Percentiles rank a stretch among this genome's conserved stretches.
Conservation (phyloP, 768 basidiomycete genomes). For the Mycena kentingensis region DNA sequence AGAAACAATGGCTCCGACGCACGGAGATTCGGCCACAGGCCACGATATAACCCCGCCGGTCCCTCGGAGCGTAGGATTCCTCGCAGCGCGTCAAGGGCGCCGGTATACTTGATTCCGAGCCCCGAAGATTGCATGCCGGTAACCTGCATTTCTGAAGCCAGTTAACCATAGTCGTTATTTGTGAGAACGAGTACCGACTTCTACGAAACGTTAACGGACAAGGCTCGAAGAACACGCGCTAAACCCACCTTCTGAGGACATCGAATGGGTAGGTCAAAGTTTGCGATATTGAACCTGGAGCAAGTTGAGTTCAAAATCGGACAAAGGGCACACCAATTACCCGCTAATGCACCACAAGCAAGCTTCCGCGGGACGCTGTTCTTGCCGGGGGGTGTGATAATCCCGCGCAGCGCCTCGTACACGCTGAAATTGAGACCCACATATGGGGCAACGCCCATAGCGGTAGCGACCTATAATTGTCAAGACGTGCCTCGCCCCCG, state of each 20-base stretch:
- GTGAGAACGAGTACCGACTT: too few relatives aligned
- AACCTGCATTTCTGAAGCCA: slow-evolving; percentile 98
- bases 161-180: too few relatives aligned
- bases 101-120: slow-evolving; percentile 68
- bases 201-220: too few relatives aligned
- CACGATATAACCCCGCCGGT: slow-evolving; percentile 74
- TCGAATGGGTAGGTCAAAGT: slow-evolving; percentile 96
- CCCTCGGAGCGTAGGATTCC: slow-evolving; percentile 77
- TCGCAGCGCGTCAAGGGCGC: slow-evolving; percentile 76
- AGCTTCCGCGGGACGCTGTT: slow-evolving; percentile 68
- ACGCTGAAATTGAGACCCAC: slow-evolving; percentile 93
- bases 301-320: neutral
- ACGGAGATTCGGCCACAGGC: slow-evolving; percentile 89
- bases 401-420: slow-evolving; percentile 79
- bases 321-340: slow-evolving; percentile 38
- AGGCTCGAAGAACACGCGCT: too few relatives aligned
- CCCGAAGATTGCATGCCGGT: slow-evolving; percentile 69
- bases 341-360: slow-evolving; percentile 84
- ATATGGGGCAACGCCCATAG: slow-evolving; percentile 88
- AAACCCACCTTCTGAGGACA: too few relatives aligned
- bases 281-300: slow-evolving; percentile 83
- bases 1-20: slow-evolving; percentile 36
- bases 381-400: slow-evolving; percentile 83
- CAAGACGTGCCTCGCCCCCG: too few relatives aligned
- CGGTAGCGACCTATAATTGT: slow-evolving; percentile 79